Evolutionary conservation across 2,329 filamentous ascomycete species (phyloP), one percentile per base, ranked within the genome.

Genomic region (Penicillium aurantiogriseum): DNA sequence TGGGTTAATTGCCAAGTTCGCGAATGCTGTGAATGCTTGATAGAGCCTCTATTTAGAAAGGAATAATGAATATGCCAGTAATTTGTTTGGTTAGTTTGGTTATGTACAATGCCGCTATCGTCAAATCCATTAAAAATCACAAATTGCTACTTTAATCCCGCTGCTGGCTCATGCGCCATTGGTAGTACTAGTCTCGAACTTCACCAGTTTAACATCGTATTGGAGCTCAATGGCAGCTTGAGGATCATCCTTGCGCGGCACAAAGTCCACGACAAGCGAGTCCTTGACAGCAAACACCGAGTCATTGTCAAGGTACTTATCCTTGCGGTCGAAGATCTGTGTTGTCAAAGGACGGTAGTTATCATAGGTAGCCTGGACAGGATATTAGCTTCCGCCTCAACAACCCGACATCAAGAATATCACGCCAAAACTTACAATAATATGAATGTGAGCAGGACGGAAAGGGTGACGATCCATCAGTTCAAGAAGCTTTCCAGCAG

Each of bases 291-390:
- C 83, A 62, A 85, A 85, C 0, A 85, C 83, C 0, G 81, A 78
- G 63, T 86, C 83, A 56, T 85, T 78, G 19, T 77, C 76, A 43
- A 90, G 77, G 64, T 89, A 86, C 60, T 83, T 80, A 72, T 86
- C 85, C 60, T 84, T 80, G 56, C 80, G 77, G 71, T 91, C 88
- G 69, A 91, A 93, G 54, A 94, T 86, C 72, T 94, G 90, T 1
- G 89, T 91, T 0, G 87, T 88, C 47, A 95, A 81, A 0, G 87
- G 80, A 67, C 85, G 88, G 77, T 88, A 86, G 8, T 82, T 83
- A 2, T 82, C 79, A 13, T 80, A 78, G 29, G 80, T 79, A 70
- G 82, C 77, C 79, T 83, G n/a, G 19, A 3, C 40, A 29, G 35
- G 11, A 11, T 11, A 36, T 58, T 35, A 64, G 53, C 21, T 11